Percentiles rank a stretch among this genome's conserved stretches.
Conservation (phyloP, 1,284 basidiomycete species). For the Leccinum subrobustum region DNA sequence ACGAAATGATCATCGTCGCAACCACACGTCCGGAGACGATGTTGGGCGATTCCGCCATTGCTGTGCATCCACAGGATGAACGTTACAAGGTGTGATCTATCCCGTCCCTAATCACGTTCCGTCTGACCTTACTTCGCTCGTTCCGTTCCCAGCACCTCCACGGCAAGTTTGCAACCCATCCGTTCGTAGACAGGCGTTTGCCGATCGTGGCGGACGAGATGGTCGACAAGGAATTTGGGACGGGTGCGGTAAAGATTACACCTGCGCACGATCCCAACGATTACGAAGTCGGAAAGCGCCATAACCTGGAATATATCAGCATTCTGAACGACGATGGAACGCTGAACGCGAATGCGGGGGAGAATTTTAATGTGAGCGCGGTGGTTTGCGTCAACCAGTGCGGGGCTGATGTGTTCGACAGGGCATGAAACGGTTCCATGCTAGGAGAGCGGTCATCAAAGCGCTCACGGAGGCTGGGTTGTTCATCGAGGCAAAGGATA, state of each 20-base stretch:
- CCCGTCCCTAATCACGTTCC: neutral
- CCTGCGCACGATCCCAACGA: conserved; percentile 98
- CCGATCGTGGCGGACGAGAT: conserved; percentile 89
- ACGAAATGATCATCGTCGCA: conserved; percentile 92
- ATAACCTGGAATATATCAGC: conserved; percentile 92
- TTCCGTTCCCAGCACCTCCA: conserved; percentile 74
- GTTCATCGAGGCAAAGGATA: conserved; percentile 92
- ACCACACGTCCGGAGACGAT: conserved; percentile 99
- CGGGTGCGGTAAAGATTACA: conserved; percentile 99
- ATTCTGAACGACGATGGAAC: conserved; percentile 98
- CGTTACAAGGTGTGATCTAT: conserved; percentile 67
- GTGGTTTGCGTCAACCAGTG: neutral
- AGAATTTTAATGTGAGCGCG: conserved; percentile 61
- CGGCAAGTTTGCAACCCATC: conserved; percentile 91
- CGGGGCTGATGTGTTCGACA: conserved; percentile 28
- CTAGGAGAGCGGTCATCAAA: conserved; percentile 82
- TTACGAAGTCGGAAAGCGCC: conserved; percentile 91
- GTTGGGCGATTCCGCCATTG: conserved; percentile 97
- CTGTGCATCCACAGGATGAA: conserved; percentile 91
- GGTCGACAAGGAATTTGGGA: conserved; percentile 97
- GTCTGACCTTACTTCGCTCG: neutral
- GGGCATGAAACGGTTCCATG: conserved; percentile 98
- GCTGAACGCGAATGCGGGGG: conserved; percentile 88
- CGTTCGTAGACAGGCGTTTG: conserved; percentile 85
- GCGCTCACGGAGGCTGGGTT: conserved; percentile 85